Base-by-base conservation (phyloP, 805 yeast genomes). In the Candida pini region DNA sequence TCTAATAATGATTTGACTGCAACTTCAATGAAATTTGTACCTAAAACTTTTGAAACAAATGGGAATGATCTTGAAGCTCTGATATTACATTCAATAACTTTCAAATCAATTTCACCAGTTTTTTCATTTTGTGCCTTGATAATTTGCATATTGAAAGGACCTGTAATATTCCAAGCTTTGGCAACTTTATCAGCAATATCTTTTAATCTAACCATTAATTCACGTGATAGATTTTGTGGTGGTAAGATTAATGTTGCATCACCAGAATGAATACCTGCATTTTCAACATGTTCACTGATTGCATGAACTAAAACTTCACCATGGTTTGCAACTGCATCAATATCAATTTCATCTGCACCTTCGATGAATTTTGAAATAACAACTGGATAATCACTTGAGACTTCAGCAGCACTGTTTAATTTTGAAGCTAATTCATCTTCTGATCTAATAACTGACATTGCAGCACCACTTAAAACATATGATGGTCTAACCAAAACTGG, bases 51-150 rank as follows among this genome's bases (percentile, higher is more conserved):
- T 31, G 97, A 90, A 25, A 90, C 96, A 60, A 92, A 92, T 62
- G 98, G 98, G 90, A 92, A 92, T 12, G 97, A 90, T 64, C 98
- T 80, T 6, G 97, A 90, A 34, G 98, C 98, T 66, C 98, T 84
- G 52, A 92, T 84, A 65, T 92, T 92, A 77, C 98, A 92, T 69
- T 92, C 98, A 60, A 92, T 92, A 41, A 92, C 98, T 74, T 92
- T 92, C 56, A 89, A 74, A 42, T 77, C 79, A 34, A 76, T 71
- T 34, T 68, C 70, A 37, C 67, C 70, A 29, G 77, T 69, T 31
- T 78, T 76, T 40, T 73, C 71, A 48, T 76, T 68, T 45, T 73
- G 78, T 40, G 81, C 78, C 63, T 82, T 81, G 62, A 92, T 92
- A 59, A 92, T 81, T 71, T 92, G 97, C 94, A 90, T 94, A 69